Evolutionary conservation across 1,284 basidiomycete species (phyloP), one percentile per base, ranked within the genome.

Genomic region (Boletus smithii): DNA sequence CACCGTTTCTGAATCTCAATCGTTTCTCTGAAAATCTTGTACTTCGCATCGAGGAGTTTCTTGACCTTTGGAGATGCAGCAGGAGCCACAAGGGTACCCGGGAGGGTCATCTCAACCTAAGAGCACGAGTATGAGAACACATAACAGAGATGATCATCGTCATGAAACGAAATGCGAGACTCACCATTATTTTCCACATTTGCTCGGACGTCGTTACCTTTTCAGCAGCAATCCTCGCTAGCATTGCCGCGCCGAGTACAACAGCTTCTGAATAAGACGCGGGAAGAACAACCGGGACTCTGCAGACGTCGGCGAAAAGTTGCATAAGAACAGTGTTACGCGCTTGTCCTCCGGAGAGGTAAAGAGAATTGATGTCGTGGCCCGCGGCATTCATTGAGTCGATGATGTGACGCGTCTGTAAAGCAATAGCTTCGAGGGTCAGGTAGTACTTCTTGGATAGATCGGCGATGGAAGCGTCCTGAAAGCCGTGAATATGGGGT

Each of bases 351-450:
- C 91, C 91, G 32, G 82, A 87, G 82, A 99, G 90, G 74, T 94
- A 97, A 66, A 99, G 88, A 26, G 84, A 81, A 46, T 80, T 79
- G 61, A 99, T 88, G 27, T 74, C 64, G 70, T 99, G 95, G 0
- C 95, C 95, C 32, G 84, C 79, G 14, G 62, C 68, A 70, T 98
- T 97, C 81, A 99, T 90, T 58, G 83, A 80, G 61, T 95, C 90
- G 47, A 99, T 76, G 65, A 99, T 98, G 70, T 98, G 95, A 4
- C 90, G 78, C 10, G 94, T 98, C 69, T 98, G 95, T 17, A 98
- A 80, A 6, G 93, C 91, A 67, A 99, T 95, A 9, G 93, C 85
- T 73, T 97, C 93, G 40, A 97, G 83, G 0, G 95, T 91, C 39
- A 93, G 81, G 60, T 92, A 85, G 73, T 97, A 98, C 64, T 91